Evolutionary conservation across 495 filamentous ascomycete species (phyloP).

Genomic region (Neurospora sp.): DNA sequence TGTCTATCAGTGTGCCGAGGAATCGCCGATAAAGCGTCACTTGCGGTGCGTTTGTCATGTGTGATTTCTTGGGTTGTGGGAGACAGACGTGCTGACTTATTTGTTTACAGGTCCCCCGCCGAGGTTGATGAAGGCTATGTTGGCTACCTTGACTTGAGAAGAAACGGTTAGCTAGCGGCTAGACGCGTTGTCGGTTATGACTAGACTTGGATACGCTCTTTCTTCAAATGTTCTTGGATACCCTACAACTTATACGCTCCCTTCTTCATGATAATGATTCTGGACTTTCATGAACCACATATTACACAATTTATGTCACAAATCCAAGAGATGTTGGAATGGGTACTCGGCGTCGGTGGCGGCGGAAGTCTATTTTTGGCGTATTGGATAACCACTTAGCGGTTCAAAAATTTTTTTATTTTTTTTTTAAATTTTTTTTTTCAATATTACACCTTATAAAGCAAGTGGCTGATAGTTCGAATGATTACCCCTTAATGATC

Average conservation of each 20-base stretch:
- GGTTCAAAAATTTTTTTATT: not conserved
- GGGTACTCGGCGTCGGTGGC: not conserved
- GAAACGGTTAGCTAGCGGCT: not conserved
- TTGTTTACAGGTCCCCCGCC: conserved; percentile 40
- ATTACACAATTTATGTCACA: not conserved
- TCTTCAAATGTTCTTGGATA: not conserved
- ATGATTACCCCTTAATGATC: not conserved
- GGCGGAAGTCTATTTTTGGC: not conserved
- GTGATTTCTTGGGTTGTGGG: not conserved
- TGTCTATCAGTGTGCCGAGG: conserved; percentile 54
- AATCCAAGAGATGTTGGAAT: not conserved
- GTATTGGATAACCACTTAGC: not conserved
- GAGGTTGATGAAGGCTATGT: conserved; percentile 58
- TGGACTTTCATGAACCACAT: not conserved
- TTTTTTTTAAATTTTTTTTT: no score
- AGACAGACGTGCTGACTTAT: conserved; percentile 12
- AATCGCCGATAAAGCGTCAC: conserved; percentile 35
- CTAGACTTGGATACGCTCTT: not conserved
- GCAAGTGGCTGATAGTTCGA: not conserved
- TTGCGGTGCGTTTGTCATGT: conserved; percentile 12
- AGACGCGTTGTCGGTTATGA: not conserved
- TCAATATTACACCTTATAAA: not conserved
- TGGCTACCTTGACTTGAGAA: conserved; percentile 62
- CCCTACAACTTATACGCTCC: not conserved
- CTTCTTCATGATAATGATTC: not conserved